Base-by-base conservation (phyloP, 2,329 filamentous ascomycete species). In the Setomelanomma holmii region DNA sequence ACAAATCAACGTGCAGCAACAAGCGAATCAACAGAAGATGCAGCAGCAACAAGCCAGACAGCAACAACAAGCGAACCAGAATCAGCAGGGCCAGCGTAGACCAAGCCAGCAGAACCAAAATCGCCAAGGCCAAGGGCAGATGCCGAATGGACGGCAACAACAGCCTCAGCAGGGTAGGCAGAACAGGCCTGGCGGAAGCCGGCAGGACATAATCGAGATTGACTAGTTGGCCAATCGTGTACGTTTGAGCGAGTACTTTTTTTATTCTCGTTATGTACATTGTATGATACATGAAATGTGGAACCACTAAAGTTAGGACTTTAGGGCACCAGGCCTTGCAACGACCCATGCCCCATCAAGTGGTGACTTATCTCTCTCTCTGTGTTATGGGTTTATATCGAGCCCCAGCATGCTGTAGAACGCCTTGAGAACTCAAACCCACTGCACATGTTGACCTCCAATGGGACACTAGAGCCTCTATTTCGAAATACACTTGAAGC, bases 71-170 rank as follows among this genome's bases (percentile, higher is more conserved):
- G 27, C 43, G 39, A 22, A 33, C 20, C 57, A 63, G 7, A 54
- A 56, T 19, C 55, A 55, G 34, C 64, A 61, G 22, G 49, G 53
- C 44, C 50, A 44, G 17, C 57, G 53, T 2, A 33, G 43, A 30
- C 27, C 27, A 14, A 30, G 27, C 27, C 27, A 30, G 27, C 27
- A 30, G 27, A 30, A 30, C 14, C 27, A 30, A 30, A 30, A 14
- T n/a, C n/a, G n/a, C n/a, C n/a, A n/a, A 30, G 27, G 27, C 3
- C 27, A 30, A 30, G 27, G 27, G 3, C 27, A 30, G 27, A 30
- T 30, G 27, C 27, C 27, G 14, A 30, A 30, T 30, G 27, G 27
- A 30, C 27, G 27, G 5, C 27, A 30, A 30, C 27, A 30, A 14
- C 27, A 30, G 27, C 10, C 27, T 8, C 27, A 10, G 27, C 27